These are phyloP conservation scores for Didymella keratinophila DNA, from an alignment of 2,329 filamentous ascomycete genomes.

Conservation along the genomic window DNA sequence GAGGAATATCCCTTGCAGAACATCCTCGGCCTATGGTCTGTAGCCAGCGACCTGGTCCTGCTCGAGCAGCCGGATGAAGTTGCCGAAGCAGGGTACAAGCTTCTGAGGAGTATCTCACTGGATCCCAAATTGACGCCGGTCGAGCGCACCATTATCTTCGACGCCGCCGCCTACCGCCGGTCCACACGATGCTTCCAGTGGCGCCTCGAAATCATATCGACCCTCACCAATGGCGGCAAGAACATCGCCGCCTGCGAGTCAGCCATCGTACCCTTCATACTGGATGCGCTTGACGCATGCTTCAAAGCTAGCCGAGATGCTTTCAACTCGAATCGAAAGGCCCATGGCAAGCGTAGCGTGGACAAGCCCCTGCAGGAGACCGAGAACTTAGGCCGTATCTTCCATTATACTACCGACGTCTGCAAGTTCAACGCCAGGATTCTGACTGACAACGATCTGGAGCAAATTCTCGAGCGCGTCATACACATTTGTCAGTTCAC, in stretches of 20 bases:
- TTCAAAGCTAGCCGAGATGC: conserved; percentile 45
- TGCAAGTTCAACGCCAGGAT: conserved; percentile 79
- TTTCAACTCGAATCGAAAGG: conserved; percentile 32
- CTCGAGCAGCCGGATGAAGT: conserved; percentile 45
- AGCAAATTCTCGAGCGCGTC: conserved; percentile 67
- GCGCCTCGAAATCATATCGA: conserved; percentile 46
- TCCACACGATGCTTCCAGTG: conserved; percentile 41
- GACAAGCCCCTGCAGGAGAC: conserved; percentile 37
- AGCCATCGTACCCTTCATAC: conserved; percentile 44
- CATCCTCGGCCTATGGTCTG: conserved; percentile 48
- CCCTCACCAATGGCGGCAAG: conserved; percentile 49
- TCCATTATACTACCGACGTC: conserved; percentile 70
- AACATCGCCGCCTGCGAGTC: conserved; percentile 51
- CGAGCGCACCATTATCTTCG: conserved; percentile 52
- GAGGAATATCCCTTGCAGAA: conserved; percentile 48
- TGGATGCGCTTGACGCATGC: conserved; percentile 42
- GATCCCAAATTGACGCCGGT: conserved; percentile 44
- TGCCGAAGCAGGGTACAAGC: conserved; percentile 44
- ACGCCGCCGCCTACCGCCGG: conserved; percentile 42
- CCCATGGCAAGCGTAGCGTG: conserved; percentile 36
- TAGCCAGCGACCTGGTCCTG: conserved; percentile 49
- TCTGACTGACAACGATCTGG: conserved; percentile 68
- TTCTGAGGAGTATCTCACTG: conserved; percentile 46
- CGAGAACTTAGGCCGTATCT: conserved; percentile 64
- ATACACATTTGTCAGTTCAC: conserved; percentile 74